These are phyloP conservation scores for Penicillium sp. DNA, from an alignment of 2,329 filamentous ascomycete species.

Conservation along the genomic window DNA sequence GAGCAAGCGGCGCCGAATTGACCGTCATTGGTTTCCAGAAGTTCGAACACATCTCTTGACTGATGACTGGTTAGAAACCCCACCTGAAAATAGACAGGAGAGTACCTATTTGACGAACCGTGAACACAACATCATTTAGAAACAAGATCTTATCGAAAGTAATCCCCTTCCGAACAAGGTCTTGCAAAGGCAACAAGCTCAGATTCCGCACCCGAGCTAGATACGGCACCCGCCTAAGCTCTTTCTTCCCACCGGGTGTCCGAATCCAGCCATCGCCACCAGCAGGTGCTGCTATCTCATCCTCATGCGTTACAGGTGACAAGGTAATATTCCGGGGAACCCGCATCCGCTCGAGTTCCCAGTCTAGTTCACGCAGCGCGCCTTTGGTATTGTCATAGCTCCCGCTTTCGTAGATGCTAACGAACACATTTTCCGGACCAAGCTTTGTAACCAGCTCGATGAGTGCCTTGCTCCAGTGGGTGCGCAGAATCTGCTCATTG, in stretches of 20 bases:
- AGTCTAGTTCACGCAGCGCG: conserved; percentile 56
- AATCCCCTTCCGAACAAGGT: conserved; percentile 50
- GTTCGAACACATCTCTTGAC: conserved; percentile 51
- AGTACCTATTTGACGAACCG: conserved; percentile 27
- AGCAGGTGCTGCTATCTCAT: conserved; percentile 50
- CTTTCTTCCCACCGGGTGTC: conserved; percentile 52
- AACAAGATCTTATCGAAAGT: conserved; percentile 59
- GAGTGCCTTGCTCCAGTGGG: conserved; percentile 61
- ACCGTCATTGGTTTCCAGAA: conserved; percentile 57
- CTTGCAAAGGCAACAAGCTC: conserved; percentile 57
- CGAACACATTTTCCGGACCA: conserved; percentile 62
- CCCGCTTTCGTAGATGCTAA: conserved; percentile 66
- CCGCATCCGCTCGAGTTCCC: conserved; percentile 49
- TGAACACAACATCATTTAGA: conserved; percentile 50
- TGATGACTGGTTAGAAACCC: conserved; percentile 24
- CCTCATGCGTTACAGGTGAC: conserved; percentile 57
- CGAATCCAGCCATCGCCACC: conserved; percentile 59
- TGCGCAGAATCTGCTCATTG: conserved; percentile 56
- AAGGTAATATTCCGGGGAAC: conserved; percentile 56
- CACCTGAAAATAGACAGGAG: neutral
- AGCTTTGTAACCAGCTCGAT: conserved; percentile 55
- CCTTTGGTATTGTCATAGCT: conserved; percentile 66
- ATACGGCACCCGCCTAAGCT: conserved; percentile 65
- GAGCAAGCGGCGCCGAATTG: conserved; percentile 66
- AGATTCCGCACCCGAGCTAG: conserved; percentile 62